phyloP scores from a whole-genome alignment of 2,329 filamentous ascomycete genomes.

The Botrytis sinoallii region DNA sequence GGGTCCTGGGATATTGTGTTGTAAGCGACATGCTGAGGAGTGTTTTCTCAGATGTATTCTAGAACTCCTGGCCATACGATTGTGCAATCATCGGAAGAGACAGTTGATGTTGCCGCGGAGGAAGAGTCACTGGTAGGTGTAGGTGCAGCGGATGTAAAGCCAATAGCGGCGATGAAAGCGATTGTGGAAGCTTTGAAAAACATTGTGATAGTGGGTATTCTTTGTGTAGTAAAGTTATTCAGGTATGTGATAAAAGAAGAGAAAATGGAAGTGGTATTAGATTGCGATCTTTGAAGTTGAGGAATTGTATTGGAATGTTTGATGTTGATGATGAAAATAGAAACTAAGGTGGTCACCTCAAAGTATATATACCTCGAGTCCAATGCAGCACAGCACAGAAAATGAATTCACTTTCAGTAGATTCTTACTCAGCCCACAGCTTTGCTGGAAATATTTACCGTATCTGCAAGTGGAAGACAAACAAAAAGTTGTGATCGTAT shows the following conservation, averaged over 20 bases:
- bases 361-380: slow-evolving; percentile 7
- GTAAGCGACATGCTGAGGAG: background rate
- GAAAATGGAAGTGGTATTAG: too few relatives aligned
- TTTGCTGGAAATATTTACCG: background rate
- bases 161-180: background rate
- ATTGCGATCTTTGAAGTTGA: background rate
- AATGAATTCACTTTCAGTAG: background rate
- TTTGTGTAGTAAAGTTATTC: background rate
- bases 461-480: background rate
- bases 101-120: background rate
- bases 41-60: background rate
- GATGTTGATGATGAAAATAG: background rate
- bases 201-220: background rate
- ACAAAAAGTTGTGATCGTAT: background rate
- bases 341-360: background rate
- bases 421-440: background rate
- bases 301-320: background rate
- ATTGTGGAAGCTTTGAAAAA: background rate
- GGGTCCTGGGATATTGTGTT: background rate
- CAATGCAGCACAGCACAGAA: background rate
- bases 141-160: background rate
- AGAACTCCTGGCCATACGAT: background rate
- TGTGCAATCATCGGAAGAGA: background rate
- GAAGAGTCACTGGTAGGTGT: background rate
- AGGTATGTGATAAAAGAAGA: background rate